A percentile compares a stretch with the other conserved stretches of the same genome.
These are phyloP conservation scores for Monilinia fructicola DNA, from an alignment of 2,329 filamentous ascomycete genomes.

Conservation along the genomic window DNA sequence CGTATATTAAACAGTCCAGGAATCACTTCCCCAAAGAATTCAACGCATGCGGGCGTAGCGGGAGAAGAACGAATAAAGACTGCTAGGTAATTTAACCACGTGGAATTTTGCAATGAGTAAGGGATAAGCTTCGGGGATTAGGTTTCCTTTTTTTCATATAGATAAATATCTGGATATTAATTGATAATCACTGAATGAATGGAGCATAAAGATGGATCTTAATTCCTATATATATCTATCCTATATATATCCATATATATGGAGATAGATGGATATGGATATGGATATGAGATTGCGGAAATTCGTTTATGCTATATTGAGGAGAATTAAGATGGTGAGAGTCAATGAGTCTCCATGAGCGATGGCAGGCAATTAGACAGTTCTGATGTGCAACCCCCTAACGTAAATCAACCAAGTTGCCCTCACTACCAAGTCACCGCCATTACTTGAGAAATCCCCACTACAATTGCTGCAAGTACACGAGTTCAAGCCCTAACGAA, in stretches of 20 bases:
- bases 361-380: slow-evolving; percentile 3
- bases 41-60: not conserved
- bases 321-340: not conserved
- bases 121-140: slow-evolving; percentile 12
- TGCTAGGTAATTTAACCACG: slow-evolving; percentile 17
- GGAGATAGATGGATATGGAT: no score
- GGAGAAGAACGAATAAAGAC: not conserved
- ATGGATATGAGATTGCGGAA: slow-evolving; percentile 2
- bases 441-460: not conserved
- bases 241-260: not conserved
- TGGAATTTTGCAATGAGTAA: slow-evolving; percentile 12
- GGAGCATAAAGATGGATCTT: slow-evolving; percentile 19
- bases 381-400: not conserved
- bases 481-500: slow-evolving; percentile 3
- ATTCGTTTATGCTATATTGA: slow-evolving; percentile 4
- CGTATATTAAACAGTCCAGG: slow-evolving; percentile 11
- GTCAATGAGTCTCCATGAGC: not conserved
- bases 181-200: not conserved
- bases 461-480: not conserved
- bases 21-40: not conserved
- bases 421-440: slow-evolving; percentile 3
- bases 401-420: not conserved
- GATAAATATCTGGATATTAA: slow-evolving; percentile 7
- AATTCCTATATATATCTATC: not conserved
- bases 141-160: not conserved